Conservation (phyloP, 352 stramenopile genomes). For the Globisporangium polare region DNA sequence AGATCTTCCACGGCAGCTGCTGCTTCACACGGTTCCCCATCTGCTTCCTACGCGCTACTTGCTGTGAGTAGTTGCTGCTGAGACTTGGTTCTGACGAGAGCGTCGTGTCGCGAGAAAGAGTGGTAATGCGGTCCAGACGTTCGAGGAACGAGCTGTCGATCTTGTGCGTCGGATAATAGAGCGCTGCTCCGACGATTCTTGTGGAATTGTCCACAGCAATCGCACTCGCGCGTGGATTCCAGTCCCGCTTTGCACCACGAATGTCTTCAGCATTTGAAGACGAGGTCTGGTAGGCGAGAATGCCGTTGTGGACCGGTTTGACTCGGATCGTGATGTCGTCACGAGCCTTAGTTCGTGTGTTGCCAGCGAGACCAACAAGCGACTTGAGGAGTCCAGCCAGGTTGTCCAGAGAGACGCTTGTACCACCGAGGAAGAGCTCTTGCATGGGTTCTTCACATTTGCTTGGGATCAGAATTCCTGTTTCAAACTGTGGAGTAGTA, state of each 20-base stretch:
- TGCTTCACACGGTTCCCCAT: slow-evolving; percentile 21
- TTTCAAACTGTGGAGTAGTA: slow-evolving; percentile 7
- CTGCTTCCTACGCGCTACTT: background rate
- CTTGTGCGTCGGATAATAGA: slow-evolving; percentile 16
- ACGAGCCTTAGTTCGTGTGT: background rate
- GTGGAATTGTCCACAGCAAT: slow-evolving; percentile 11
- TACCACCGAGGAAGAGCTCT: slow-evolving; percentile 28
- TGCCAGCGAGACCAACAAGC: slow-evolving; percentile 7
- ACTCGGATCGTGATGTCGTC: background rate
- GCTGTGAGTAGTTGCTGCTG: background rate
- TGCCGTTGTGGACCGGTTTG: slow-evolving; percentile 19
- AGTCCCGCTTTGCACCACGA: slow-evolving; percentile 1
- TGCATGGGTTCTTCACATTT: slow-evolving; percentile 21
- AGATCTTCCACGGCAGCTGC: slow-evolving; percentile 58
- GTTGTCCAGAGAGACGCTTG: background rate
- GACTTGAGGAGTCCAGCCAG: slow-evolving; percentile 5
- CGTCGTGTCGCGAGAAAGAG: background rate
- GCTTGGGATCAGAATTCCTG: slow-evolving; percentile 29
- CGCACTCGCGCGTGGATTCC: slow-evolving; percentile 28
- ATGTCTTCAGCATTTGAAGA: background rate
- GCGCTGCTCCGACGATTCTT: slow-evolving; percentile 18
- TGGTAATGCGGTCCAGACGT: background rate
- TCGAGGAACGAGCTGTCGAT: background rate
- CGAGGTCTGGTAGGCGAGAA: slow-evolving; percentile 21
- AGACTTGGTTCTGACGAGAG: background rate